These are phyloP conservation scores for Diaporthe sp. DNA, from an alignment of 2,329 filamentous ascomycete species.

Conservation along the genomic window DNA sequence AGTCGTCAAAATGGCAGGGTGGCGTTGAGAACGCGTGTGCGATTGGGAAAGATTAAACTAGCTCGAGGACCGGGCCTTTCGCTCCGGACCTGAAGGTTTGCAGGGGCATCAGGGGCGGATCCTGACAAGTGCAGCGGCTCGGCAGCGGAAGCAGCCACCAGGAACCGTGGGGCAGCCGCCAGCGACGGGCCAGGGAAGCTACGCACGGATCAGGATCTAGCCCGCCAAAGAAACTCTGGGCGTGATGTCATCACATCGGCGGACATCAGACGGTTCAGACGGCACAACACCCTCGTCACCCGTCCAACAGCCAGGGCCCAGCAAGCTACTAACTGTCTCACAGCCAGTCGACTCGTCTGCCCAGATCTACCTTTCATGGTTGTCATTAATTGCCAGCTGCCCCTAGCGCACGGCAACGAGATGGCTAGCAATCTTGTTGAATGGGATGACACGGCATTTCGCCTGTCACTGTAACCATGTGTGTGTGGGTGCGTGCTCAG, in stretches of 20 bases:
- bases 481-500: background rate
- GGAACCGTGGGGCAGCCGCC: conserved; percentile 18
- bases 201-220: conserved; percentile 14
- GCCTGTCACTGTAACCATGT: background rate
- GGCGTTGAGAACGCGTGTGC: background rate
- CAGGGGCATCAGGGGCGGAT: background rate
- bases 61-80: conserved; percentile 11
- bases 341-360: conserved; percentile 8
- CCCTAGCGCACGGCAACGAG: conserved; percentile 10
- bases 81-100: background rate
- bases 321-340: background rate
- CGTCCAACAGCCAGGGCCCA: background rate
- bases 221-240: background rate
- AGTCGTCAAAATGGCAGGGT: background rate
- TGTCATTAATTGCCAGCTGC: conserved; percentile 10
- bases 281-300: background rate
- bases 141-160: conserved; percentile 25
- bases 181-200: background rate
- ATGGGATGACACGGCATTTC: conserved; percentile 17
- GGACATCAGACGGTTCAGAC: background rate
- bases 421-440: background rate
- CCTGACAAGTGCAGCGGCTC: conserved; percentile 24
- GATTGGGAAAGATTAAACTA: background rate
- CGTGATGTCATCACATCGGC: conserved; percentile 14
- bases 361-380: background rate